Conservation (phyloP, 768 basidiomycete genomes). For the Amanita subjunquillea region DNA sequence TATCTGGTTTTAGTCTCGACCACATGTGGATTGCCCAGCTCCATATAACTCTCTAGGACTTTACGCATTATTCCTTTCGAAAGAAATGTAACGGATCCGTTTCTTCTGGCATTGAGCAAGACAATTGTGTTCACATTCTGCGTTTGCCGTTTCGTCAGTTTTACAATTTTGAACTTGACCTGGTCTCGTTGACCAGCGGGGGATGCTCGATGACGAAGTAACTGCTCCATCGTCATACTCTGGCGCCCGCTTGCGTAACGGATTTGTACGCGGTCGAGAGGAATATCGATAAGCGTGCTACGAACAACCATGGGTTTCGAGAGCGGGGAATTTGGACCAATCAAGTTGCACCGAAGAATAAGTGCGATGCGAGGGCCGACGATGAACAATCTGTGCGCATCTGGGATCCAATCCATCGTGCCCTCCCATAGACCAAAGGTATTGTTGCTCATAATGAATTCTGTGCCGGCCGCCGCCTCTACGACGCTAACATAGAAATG, state of each 20-base stretch:
- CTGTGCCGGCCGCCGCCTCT: conserved; percentile 20
- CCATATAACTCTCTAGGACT: conserved; percentile 9
- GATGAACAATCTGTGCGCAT: conserved; percentile 21
- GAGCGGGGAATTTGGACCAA: conserved; percentile 7
- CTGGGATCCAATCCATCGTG: conserved; percentile 9
- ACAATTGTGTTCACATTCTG: conserved; percentile 18
- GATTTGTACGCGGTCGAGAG: conserved; percentile 7
- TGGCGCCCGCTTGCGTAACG: not conserved
- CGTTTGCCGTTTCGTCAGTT: conserved; percentile 17
- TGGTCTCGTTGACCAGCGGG: conserved; percentile 13
- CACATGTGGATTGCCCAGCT: not conserved
- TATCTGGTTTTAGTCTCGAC: not conserved
- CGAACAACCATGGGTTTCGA: conserved; percentile 12
- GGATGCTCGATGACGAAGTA: conserved; percentile 12
- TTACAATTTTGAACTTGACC: conserved; percentile 20
- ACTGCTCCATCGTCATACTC: conserved; percentile 1
- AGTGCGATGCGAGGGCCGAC: conserved; percentile 24
- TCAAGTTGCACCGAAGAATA: conserved; percentile 15
- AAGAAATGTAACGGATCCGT: conserved; percentile 17
- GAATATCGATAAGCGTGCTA: conserved; percentile 16
- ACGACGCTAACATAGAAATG: conserved; percentile 22
- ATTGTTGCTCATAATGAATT: conserved; percentile 23
- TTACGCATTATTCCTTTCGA: conserved; percentile 14
- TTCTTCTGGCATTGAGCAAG: conserved; percentile 14
- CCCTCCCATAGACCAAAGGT: conserved; percentile 26